phyloP scores from a whole-genome alignment of 371 early-diverging fungal species.

The Mortierella sp. region DNA sequence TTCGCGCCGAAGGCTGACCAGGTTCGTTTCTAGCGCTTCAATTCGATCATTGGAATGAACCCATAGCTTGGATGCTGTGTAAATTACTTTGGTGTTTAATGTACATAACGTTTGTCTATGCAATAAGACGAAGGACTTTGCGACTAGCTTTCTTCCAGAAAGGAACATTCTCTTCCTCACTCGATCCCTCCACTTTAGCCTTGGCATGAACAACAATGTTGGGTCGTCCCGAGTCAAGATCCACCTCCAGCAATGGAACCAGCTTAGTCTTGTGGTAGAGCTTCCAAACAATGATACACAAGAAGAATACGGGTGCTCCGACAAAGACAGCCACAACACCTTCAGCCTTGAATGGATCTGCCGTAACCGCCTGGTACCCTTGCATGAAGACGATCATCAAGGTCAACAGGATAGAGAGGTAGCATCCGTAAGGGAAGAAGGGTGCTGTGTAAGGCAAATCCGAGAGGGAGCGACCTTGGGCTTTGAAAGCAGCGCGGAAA shows the following conservation, averaged over 20 bases:
- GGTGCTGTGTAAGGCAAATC: constrained; percentile 80
- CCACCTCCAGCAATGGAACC: constrained; percentile 66
- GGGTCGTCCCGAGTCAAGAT: constrained; percentile 67
- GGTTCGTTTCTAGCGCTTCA: no score
- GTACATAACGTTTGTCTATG: no score
- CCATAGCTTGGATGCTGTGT: no score
- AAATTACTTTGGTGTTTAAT: no score
- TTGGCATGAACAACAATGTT: constrained; percentile 20
- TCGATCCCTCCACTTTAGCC: not conserved
- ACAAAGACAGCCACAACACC: constrained; percentile 62
- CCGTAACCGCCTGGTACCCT: constrained; percentile 66
- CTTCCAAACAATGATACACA: constrained; percentile 62
- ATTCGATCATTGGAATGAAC: no score
- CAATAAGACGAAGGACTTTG: constrained; percentile 13
- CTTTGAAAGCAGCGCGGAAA: constrained; percentile 79
- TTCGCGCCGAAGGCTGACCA: no score
- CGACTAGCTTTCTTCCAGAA: constrained; percentile 15
- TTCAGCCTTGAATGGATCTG: constrained; percentile 57
- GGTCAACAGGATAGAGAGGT: constrained; percentile 68
- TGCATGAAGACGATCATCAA: constrained; percentile 72
- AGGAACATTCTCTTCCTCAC: constrained; percentile 9
- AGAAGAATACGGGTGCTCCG: constrained; percentile 59
- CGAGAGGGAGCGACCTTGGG: constrained; percentile 71
- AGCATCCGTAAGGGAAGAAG: constrained; percentile 73
- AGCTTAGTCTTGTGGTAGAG: constrained; percentile 61